These are phyloP conservation scores for Salvia rosmarinus DNA, from an alignment of 257 asterid genomes.

Conservation along the genomic window DNA sequence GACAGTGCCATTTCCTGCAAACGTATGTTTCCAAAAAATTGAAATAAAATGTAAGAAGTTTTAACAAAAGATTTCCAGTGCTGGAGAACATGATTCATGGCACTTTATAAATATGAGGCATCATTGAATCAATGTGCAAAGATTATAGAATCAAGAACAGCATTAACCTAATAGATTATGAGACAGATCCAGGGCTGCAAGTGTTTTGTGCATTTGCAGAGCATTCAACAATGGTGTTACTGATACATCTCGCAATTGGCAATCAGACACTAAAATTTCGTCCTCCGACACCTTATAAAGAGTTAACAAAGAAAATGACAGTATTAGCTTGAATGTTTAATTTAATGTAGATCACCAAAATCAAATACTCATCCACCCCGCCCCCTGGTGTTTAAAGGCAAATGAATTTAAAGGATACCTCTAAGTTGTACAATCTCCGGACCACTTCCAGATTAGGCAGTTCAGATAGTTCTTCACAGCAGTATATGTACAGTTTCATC, in stretches of 20 bases:
- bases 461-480: conserved; percentile 69
- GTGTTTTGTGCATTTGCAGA: conserved; percentile 70
- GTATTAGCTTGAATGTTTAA: conserved; percentile 14
- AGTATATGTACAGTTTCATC: conserved; percentile 77
- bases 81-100: conserved; percentile 1
- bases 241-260: conserved; percentile 83
- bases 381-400: not conserved
- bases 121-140: conserved; percentile 15
- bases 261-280: conserved; percentile 74
- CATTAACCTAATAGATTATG: conserved; percentile 82
- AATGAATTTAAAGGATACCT: conserved; percentile 51
- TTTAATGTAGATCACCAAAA: conserved; percentile 11
- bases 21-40: conserved; percentile 25
- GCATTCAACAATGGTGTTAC: conserved; percentile 80
- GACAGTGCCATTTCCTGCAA: conserved; percentile 77
- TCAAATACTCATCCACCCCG: not conserved
- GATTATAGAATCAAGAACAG: conserved; percentile 23
- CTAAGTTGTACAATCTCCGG: conserved; percentile 71
- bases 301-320: conserved; percentile 30
- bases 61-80: conserved; percentile 16
- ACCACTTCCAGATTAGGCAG: conserved; percentile 70
- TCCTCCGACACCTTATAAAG: conserved; percentile 83
- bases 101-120: conserved; percentile 13
- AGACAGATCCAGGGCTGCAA: conserved; percentile 84
- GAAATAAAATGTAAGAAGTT: conserved; percentile 25